Evolutionary conservation across 768 basidiomycete species (phyloP).

Genomic region (Russula foetens): DNA sequence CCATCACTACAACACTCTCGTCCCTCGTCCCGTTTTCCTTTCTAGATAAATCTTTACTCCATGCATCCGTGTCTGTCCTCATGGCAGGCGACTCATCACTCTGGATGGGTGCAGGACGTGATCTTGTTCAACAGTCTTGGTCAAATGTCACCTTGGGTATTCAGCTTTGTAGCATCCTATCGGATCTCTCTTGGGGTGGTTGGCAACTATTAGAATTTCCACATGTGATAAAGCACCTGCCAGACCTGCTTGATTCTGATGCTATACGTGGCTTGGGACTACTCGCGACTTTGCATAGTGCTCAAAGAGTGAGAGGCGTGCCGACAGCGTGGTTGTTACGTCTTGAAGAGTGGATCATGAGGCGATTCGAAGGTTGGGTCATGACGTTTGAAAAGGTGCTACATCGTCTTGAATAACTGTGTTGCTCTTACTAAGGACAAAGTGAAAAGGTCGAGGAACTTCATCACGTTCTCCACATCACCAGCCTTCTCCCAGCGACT

Average conservation of each 20-base stretch:
- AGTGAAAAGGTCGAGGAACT: constrained; percentile 40
- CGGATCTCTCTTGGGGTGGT: constrained; percentile 64
- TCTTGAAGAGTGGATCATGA: constrained; percentile 42
- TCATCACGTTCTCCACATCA: constrained; percentile 45
- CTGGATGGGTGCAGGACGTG: constrained; percentile 38
- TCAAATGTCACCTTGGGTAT: constrained; percentile 36
- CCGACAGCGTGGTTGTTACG: constrained; percentile 53
- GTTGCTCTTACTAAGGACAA: background rate
- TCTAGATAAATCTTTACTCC: constrained; percentile 28
- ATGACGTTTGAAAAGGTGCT: constrained; percentile 35
- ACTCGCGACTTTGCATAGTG: constrained; percentile 39
- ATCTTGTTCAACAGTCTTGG: constrained; percentile 47
- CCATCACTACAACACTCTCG: constrained; percentile 28
- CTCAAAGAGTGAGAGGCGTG: constrained; percentile 46
- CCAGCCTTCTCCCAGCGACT: constrained; percentile 40
- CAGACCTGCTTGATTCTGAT: constrained; percentile 38
- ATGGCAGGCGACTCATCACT: constrained; percentile 36
- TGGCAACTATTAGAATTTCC: constrained; percentile 68
- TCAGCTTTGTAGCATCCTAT: constrained; percentile 50
- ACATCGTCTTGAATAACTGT: background rate
- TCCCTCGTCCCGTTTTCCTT: constrained; percentile 24
- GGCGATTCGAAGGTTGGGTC: constrained; percentile 36
- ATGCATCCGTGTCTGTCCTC: constrained; percentile 30
- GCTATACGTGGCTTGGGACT: constrained; percentile 38
- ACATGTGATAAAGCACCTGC: constrained; percentile 43